Percentiles rank a stretch among this genome's conserved stretches.
phyloP scores from a whole-genome alignment of 306 rosid species.

The Gastrolobium bilobum region DNA sequence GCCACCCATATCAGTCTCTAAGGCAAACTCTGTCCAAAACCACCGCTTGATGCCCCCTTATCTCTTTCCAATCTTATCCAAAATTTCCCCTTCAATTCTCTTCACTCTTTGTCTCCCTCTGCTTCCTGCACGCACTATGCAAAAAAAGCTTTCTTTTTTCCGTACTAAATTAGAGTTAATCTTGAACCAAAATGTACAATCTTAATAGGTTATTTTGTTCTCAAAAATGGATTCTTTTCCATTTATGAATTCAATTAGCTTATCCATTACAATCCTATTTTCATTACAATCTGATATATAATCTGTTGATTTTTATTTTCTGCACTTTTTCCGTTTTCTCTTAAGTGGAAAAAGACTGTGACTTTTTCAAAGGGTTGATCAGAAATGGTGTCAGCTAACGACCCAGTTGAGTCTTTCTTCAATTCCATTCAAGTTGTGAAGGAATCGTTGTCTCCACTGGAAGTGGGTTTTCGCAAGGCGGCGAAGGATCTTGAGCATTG shows the following conservation, averaged over 20 bases:
- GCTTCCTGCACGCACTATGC: not conserved
- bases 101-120: conserved; percentile 17
- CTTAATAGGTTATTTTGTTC: conserved; percentile 39
- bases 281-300: conserved; percentile 31
- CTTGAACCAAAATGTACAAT: conserved; percentile 46
- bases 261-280: conserved; percentile 50
- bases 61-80: conserved; percentile 51
- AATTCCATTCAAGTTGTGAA: conserved; percentile 85
- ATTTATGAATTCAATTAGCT: conserved; percentile 40
- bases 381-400: conserved; percentile 83
- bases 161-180: conserved; percentile 40
- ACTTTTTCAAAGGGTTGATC: conserved; percentile 53
- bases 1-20: conserved; percentile 66
- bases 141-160: not conserved
- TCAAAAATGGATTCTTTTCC: conserved; percentile 40
- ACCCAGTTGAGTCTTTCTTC: conserved; percentile 88
- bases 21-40: conserved; percentile 47
- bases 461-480: conserved; percentile 79
- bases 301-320: conserved; percentile 26
- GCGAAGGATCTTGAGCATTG: conserved; percentile 92
- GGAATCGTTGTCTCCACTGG: conserved; percentile 82
- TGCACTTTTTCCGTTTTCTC: conserved; percentile 20
- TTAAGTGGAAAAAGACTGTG: conserved; percentile 29
- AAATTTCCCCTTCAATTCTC: not conserved
- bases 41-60: conserved; percentile 52